A percentile compares a stretch with the other conserved stretches of the same genome.
Evolutionary conservation across 1,139 yeast genomes (phyloP).

Genomic region (Candida tetrigidarum): DNA sequence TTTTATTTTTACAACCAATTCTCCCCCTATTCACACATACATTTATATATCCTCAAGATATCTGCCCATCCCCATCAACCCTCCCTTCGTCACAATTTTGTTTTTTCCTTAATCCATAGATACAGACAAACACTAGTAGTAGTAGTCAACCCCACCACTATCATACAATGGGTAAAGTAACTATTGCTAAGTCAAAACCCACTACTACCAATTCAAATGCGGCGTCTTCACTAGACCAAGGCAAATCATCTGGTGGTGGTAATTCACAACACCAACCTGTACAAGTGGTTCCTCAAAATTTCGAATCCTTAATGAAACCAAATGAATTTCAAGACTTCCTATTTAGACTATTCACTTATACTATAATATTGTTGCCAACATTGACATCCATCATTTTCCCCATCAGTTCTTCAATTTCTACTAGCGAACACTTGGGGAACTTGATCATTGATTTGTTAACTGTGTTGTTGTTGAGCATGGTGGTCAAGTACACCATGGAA

Average conservation of each 20-base stretch:
- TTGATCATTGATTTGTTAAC: conserved; percentile 33
- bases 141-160: background rate
- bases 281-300: conserved; percentile 5
- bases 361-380: conserved; percentile 18
- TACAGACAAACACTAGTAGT: too few species aligned
- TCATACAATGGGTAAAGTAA: background rate
- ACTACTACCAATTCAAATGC: background rate
- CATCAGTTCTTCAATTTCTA: conserved; percentile 12
- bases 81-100: too few species aligned
- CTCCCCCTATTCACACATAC: background rate
- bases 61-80: background rate
- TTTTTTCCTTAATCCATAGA: too few species aligned
- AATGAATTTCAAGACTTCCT: conserved; percentile 14
- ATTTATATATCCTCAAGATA: background rate
- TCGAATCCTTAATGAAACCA: conserved; percentile 6
- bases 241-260: background rate
- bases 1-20: conserved; percentile 5
- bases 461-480: conserved; percentile 31
- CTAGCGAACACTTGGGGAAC: conserved; percentile 21
- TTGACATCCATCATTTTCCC: conserved; percentile 19
- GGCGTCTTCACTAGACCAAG: background rate
- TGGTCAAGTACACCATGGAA: conserved; percentile 31
- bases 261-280: background rate
- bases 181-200: background rate
- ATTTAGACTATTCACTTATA: conserved; percentile 17